Percentiles rank a stretch among this genome's conserved stretches.
Conservation (phyloP, 2,329 filamentous ascomycete genomes). For the Daldinia sp. region DNA sequence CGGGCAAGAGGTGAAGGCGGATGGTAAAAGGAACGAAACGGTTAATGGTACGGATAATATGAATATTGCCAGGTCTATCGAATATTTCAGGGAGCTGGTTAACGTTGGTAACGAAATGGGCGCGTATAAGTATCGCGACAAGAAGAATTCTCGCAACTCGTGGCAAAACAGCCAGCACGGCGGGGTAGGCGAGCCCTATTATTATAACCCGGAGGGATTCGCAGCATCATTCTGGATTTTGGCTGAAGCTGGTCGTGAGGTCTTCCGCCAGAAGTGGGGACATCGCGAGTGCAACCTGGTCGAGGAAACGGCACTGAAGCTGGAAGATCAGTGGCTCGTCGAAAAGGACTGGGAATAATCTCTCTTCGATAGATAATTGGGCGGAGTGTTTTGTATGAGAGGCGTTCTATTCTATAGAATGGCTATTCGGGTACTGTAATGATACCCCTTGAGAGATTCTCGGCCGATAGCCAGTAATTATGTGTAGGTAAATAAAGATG, state of each 20-base stretch:
- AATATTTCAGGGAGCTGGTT: constrained; percentile 49
- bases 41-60: constrained; percentile 27
- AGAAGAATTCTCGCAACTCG: constrained; percentile 57
- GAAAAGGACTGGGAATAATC: constrained; percentile 48
- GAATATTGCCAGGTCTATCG: constrained; percentile 43
- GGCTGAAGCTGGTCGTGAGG: constrained; percentile 59
- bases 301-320: constrained; percentile 45
- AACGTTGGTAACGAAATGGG: constrained; percentile 50
- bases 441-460: constrained; percentile 9
- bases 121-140: constrained; percentile 47
- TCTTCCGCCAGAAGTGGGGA: constrained; percentile 52
- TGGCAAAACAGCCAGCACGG: constrained; percentile 66
- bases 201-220: constrained; percentile 62
- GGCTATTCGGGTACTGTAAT: constrained; percentile 2
- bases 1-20: constrained; percentile 36
- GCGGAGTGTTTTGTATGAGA: background rate
- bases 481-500: background rate
- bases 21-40: constrained; percentile 26
- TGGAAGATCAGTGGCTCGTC: constrained; percentile 49
- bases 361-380: background rate
- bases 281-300: constrained; percentile 47
- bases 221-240: constrained; percentile 58
- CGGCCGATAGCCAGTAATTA: background rate
- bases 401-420: background rate
- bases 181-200: constrained; percentile 65